These are phyloP conservation scores for Acacia crassicarpa DNA, from an alignment of 306 rosid species.

Conservation along the genomic window DNA sequence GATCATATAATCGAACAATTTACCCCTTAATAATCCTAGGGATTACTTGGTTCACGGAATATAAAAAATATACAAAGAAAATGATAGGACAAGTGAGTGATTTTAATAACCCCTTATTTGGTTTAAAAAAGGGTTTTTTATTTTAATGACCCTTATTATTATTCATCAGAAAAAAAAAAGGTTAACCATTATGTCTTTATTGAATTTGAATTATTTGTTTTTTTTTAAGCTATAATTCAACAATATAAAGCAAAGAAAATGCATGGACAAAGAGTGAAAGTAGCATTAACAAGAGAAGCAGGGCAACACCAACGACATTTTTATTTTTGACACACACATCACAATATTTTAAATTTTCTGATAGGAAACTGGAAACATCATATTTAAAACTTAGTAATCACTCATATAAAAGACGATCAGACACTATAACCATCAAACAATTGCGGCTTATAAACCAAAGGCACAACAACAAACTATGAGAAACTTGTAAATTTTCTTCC, in stretches of 20 bases:
- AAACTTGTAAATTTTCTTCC: not conserved
- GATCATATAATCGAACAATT: no score
- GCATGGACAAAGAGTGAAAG: not conserved
- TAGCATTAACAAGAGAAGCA: constrained; percentile 3
- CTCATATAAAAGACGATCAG: not conserved
- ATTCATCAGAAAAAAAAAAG: no score
- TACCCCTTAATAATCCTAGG: no score
- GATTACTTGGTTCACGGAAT: no score
- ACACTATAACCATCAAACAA: not conserved
- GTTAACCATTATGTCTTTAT: no score
- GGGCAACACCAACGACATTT: not conserved
- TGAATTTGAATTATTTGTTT: no score
- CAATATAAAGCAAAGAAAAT: constrained; percentile 16
- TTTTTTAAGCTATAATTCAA: no score
- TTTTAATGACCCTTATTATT: no score
- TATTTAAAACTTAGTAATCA: constrained; percentile 12
- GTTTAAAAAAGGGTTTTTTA: no score
- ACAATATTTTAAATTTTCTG: not conserved
- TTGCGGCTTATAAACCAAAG: not conserved
- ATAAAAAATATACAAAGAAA: no score
- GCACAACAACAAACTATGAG: not conserved
- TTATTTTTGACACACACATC: not conserved
- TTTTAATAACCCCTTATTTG: no score
- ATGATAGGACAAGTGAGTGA: no score
- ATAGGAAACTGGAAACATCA: not conserved